Evolutionary conservation across 2,329 filamentous ascomycete species (phyloP).

Genomic region (Coniella vitis): DNA sequence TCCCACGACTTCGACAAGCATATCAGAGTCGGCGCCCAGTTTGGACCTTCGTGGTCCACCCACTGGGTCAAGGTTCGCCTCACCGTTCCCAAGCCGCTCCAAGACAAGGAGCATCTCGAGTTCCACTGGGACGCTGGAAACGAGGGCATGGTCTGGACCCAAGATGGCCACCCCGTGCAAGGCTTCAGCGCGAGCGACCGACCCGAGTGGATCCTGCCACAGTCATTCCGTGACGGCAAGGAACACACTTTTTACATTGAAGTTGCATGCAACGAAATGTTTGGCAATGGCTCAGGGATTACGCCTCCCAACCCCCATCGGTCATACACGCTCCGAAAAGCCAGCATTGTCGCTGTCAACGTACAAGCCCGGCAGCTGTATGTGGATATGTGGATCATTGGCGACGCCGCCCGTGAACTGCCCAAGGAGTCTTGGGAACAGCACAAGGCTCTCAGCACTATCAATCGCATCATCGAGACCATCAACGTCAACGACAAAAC

Average conservation of each 20-base stretch:
- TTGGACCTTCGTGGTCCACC: constrained; percentile 94
- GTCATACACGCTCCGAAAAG: constrained; percentile 68
- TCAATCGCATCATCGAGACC: constrained; percentile 81
- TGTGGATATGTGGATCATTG: constrained; percentile 95
- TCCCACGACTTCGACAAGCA: constrained; percentile 62
- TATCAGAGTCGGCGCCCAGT: constrained; percentile 68
- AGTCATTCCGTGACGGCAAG: constrained; percentile 74
- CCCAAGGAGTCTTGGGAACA: constrained; percentile 82
- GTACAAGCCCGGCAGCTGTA: constrained; percentile 73
- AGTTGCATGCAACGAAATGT: constrained; percentile 99
- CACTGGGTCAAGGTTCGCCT: constrained; percentile 92
- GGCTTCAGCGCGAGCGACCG: constrained; percentile 87
- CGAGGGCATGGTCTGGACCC: constrained; percentile 89
- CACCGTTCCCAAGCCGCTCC: constrained; percentile 66
- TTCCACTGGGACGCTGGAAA: constrained; percentile 94
- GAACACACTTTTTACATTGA: constrained; percentile 90
- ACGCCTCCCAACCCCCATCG: constrained; percentile 83
- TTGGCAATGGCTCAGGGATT: constrained; percentile 84
- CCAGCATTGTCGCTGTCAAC: constrained; percentile 86
- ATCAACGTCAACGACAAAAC: constrained; percentile 77
- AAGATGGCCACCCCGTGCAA: constrained; percentile 84
- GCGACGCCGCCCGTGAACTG: constrained; percentile 87
- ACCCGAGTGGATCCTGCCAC: constrained; percentile 83
- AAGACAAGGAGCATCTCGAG: constrained; percentile 75
- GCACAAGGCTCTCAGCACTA: constrained; percentile 76